A percentile compares a stretch with the other conserved stretches of the same genome.
Conservation (phyloP, 2,329 filamentous ascomycete species). For the Aspergillus pseudotamarii region DNA sequence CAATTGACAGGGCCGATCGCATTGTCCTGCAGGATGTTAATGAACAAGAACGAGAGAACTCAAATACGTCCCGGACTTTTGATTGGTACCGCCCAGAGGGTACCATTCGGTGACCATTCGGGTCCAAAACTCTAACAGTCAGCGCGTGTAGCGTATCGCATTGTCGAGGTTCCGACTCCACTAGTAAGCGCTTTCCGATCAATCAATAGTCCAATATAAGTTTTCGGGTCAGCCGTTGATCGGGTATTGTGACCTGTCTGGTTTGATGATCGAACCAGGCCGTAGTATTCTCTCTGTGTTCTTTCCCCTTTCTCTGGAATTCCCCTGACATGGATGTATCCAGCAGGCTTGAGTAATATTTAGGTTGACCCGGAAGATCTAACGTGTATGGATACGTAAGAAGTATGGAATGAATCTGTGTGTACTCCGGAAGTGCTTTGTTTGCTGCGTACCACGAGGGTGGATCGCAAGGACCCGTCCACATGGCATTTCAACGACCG, state of each 20-base stretch:
- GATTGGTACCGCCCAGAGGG: constrained; percentile 28
- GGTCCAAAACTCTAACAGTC: constrained; percentile 6
- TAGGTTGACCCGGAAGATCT: not conserved
- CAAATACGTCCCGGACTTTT: constrained; percentile 36
- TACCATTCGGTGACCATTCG: constrained; percentile 20
- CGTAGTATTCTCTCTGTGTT: not conserved
- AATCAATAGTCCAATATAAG: constrained; percentile 16
- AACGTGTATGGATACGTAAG: constrained; percentile 4
- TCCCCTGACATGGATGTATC: constrained; percentile 1
- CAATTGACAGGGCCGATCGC: constrained; percentile 30
- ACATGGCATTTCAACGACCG: constrained; percentile 25
- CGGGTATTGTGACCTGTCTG: constrained; percentile 12
- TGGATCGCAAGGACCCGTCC: constrained; percentile 25
- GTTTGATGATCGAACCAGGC: not conserved
- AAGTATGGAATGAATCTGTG: not conserved
- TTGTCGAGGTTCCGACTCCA: constrained; percentile 20
- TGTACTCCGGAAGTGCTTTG: constrained; percentile 1
- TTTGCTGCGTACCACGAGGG: constrained; percentile 26
- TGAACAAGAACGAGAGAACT: constrained; percentile 28
- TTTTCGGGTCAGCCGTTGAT: constrained; percentile 3
- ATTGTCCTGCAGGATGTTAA: constrained; percentile 22
- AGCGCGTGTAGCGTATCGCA: constrained; percentile 29
- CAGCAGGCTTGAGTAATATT: not conserved
- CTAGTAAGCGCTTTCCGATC: constrained; percentile 16
- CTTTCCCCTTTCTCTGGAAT: constrained; percentile 4